Evolutionary conservation across 2,329 filamentous ascomycete genomes (phyloP), one percentile per base, ranked within the genome.

Genomic region (Xylaria sp.): DNA sequence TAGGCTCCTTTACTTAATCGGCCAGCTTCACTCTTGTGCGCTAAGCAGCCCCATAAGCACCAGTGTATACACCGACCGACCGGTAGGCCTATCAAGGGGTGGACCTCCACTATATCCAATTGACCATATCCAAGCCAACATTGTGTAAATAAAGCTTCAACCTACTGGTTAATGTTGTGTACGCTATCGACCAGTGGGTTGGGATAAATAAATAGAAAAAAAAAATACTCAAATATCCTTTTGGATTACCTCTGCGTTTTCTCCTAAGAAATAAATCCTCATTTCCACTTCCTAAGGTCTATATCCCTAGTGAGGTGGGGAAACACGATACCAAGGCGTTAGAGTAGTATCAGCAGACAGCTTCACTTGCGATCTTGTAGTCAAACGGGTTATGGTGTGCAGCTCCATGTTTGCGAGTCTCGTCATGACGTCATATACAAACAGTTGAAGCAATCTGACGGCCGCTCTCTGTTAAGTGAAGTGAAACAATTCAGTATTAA

Each of bases 1-100:
- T 48, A 23, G 46, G 46, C 41, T 46, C 41, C 41, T 46, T 62
- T 20, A 28, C 62, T 59, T 58, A 4, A 55, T 67, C 57, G 52
- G 52, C 43, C 10, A 43, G 46, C 49, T 60, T 36, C 25, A 6
- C 18, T 6, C 12, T 33, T 8, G 41, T 48, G 28, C 39, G 49
- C 39, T 46, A 56, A 46, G 31, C 25, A 25, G 23, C 28, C 13
- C 52, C 20, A 15, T 62, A 39, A 28, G 48, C 31, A n/a, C 52
- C 6, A 3, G 15, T 43, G 41, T 13, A 43, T 43, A 10, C 33
- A 10, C 10, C 7, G 8, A 36, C 33, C 33, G 33, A 10, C 5
- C 8, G 33, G 33, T 36, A 36, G 33, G 33, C 28, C 3, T 28
- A 28, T 28, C 28, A 28, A 28, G 28, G 28, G 25, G 28, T 4